A percentile compares a stretch with the other conserved stretches of the same genome.
phyloP scores from a whole-genome alignment of 2,329 filamentous ascomycete genomes.

The Ceratocystis variospora region DNA sequence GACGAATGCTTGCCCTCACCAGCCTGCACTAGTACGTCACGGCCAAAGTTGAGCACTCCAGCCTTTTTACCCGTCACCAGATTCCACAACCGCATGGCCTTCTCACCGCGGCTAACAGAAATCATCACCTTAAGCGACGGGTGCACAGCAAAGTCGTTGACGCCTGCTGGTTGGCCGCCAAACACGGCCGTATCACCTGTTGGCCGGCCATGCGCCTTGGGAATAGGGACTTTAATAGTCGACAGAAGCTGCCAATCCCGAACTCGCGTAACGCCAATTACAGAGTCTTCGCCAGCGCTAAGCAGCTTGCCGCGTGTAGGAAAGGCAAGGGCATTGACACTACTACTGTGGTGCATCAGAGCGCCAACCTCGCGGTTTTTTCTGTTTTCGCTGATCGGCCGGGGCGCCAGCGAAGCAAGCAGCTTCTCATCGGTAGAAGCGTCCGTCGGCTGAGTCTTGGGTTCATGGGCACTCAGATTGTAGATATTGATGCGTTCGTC shows the following conservation, averaged over 20 bases:
- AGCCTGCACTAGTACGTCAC: constrained; percentile 55
- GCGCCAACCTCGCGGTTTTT: constrained; percentile 80
- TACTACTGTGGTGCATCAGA: constrained; percentile 72
- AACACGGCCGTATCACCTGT: constrained; percentile 79
- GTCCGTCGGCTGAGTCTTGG: constrained; percentile 27
- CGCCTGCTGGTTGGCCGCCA: constrained; percentile 68
- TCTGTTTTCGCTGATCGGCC: constrained; percentile 67
- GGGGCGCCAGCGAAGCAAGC: constrained; percentile 54
- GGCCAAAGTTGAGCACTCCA: constrained; percentile 73
- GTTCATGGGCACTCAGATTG: constrained; percentile 61
- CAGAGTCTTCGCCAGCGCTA: constrained; percentile 79
- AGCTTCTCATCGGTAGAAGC: constrained; percentile 31
- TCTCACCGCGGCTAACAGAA: constrained; percentile 77
- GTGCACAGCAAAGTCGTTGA: constrained; percentile 92
- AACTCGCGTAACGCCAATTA: constrained; percentile 72
- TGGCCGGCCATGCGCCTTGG: constrained; percentile 65
- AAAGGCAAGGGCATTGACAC: constrained; percentile 66
- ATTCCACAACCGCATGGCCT: constrained; percentile 90
- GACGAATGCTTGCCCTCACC: constrained; percentile 64
- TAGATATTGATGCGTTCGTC: constrained; percentile 95
- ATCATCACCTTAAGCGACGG: constrained; percentile 96
- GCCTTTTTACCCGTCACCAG: constrained; percentile 92
- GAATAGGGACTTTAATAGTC: constrained; percentile 75
- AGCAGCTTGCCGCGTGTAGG: constrained; percentile 78
- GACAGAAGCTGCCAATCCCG: constrained; percentile 82